phyloP scores from a whole-genome alignment of 192 early-diverging fungal species.

The Coemansia sp. region DNA sequence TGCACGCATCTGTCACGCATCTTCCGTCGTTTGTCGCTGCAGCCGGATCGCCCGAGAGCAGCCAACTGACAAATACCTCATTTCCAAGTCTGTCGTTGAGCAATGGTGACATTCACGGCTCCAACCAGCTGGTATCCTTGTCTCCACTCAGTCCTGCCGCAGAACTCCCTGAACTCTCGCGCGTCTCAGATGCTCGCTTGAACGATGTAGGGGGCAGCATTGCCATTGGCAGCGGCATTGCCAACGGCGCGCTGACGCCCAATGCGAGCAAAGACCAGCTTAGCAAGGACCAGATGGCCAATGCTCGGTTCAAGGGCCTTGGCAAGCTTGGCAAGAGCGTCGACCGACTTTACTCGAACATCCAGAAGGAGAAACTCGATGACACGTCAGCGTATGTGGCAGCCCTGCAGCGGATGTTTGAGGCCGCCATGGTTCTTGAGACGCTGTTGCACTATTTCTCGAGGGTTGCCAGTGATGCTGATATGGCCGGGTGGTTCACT shows the following conservation, averaged over 20 bases:
- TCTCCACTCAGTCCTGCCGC: constrained; percentile 43
- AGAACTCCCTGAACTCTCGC: constrained; percentile 20
- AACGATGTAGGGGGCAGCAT: constrained; percentile 7
- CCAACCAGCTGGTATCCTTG: constrained; percentile 14
- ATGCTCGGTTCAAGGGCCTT: constrained; percentile 45
- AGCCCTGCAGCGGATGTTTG: constrained; percentile 48
- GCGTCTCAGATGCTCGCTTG: constrained; percentile 20
- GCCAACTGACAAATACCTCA: constrained; percentile 21
- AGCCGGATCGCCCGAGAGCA: constrained; percentile 11
- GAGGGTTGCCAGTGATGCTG: constrained; percentile 45
- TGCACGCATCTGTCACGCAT: constrained; percentile 34
- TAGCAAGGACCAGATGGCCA: constrained; percentile 48
- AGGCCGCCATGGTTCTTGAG: constrained; percentile 40
- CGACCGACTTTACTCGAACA: constrained; percentile 52
- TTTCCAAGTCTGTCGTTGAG: constrained; percentile 39
- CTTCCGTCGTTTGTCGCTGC: constrained; percentile 16
- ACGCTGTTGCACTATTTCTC: constrained; percentile 43
- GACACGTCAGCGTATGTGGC: constrained; percentile 42
- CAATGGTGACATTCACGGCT: constrained; percentile 25
- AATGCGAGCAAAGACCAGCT: constrained; percentile 34
- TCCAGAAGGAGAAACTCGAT: constrained; percentile 53
- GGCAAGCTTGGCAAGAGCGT: constrained; percentile 54
- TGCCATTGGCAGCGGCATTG: constrained; percentile 10
- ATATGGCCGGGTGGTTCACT: constrained; percentile 48
- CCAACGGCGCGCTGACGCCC: constrained; percentile 6